A percentile compares a stretch with the other conserved stretches of the same genome.
Evolutionary conservation across 805 yeast species (phyloP).

Genomic region (Suhomyces canberraensis): DNA sequence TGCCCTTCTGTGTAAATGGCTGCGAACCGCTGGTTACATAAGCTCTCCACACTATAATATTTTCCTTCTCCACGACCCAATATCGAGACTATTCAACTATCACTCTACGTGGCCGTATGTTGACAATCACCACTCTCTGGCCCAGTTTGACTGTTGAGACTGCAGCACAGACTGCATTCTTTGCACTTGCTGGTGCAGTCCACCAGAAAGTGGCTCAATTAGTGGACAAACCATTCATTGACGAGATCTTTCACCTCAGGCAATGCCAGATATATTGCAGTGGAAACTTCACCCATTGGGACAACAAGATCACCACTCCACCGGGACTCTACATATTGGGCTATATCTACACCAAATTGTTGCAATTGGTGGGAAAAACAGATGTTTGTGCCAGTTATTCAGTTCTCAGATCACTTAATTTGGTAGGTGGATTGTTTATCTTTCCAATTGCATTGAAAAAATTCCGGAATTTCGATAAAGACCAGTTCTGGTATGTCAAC

Average conservation of each 20-base stretch:
- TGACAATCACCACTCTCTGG: no score
- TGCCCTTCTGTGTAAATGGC: no score
- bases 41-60: no score
- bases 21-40: no score
- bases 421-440: slow-evolving; percentile 58
- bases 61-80: no score
- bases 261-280: slow-evolving; percentile 69
- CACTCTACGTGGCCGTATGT: no score
- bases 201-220: slow-evolving; percentile 10
- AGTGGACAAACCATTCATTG: slow-evolving; percentile 46
- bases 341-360: slow-evolving; percentile 31
- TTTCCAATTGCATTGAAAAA: slow-evolving; percentile 47
- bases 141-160: background rate
- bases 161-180: slow-evolving; percentile 2
- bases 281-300: slow-evolving; percentile 69
- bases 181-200: slow-evolving; percentile 11
- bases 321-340: slow-evolving; percentile 77
- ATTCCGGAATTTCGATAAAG: slow-evolving; percentile 9
- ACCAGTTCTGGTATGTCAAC: slow-evolving; percentile 26
- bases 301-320: slow-evolving; percentile 91
- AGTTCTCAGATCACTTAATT: slow-evolving; percentile 47
- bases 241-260: slow-evolving; percentile 82
- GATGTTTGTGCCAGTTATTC: slow-evolving; percentile 16
- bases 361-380: slow-evolving; percentile 31
- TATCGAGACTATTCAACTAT: no score